phyloP scores from a whole-genome alignment of 345 rosid species.

The Rhodomyrtus tomentosa region DNA sequence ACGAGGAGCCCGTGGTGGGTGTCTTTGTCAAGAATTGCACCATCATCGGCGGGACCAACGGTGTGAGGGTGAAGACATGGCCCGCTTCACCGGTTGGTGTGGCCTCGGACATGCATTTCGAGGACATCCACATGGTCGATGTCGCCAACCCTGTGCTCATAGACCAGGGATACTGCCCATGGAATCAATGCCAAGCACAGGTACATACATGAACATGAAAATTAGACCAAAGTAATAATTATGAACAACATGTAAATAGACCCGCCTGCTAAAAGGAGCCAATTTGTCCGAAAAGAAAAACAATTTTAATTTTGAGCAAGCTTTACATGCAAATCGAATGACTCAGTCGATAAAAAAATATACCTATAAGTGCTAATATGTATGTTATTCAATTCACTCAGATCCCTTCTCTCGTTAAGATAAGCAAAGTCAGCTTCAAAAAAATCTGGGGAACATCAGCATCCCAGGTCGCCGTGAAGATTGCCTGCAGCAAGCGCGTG shows the following conservation, averaged over 20 bases:
- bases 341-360: not conserved
- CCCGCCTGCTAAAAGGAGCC: not conserved
- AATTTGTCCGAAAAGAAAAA: too few relatives aligned
- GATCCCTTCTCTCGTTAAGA: constrained; percentile 4
- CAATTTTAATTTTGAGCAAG: not conserved
- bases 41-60: constrained; percentile 18
- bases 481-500: constrained; percentile 33
- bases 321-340: too few relatives aligned
- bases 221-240: not conserved
- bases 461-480: constrained; percentile 24
- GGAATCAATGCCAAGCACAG: constrained; percentile 1
- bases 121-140: constrained; percentile 14
- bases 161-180: constrained; percentile 25
- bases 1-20: constrained; percentile 26
- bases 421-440: constrained; percentile 37
- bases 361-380: not conserved
- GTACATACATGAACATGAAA: not conserved
- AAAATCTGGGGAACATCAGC: constrained; percentile 35
- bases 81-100: constrained; percentile 13
- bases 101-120: constrained; percentile 21
- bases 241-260: not conserved
- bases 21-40: constrained; percentile 17
- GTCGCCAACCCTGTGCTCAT: constrained; percentile 22
- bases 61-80: constrained; percentile 51
- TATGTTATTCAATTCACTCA: not conserved